Evolutionary conservation across 2,329 filamentous ascomycete genomes (phyloP).

Genomic region (Colletotrichum cordylinicola): DNA sequence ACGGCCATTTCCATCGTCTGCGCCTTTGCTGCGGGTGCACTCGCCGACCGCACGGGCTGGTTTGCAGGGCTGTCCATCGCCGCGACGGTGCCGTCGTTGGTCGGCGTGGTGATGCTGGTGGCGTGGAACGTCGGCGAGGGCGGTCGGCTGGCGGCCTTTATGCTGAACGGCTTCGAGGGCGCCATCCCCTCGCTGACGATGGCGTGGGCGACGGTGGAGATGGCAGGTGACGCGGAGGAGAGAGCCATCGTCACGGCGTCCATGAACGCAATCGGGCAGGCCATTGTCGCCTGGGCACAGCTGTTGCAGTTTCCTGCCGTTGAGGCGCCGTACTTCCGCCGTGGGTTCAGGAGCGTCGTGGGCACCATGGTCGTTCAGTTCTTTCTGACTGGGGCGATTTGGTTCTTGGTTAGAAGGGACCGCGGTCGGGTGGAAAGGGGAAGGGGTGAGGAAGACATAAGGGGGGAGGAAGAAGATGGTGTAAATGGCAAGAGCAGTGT

Average conservation of each 20-base stretch:
- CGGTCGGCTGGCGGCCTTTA: constrained; percentile 41
- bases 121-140: constrained; percentile 41
- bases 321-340: constrained; percentile 37
- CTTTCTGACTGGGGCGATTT: constrained; percentile 6
- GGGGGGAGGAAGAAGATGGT: background rate
- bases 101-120: constrained; percentile 37
- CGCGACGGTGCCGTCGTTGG: constrained; percentile 37
- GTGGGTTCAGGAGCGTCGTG: constrained; percentile 33
- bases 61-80: constrained; percentile 39
- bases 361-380: constrained; percentile 38
- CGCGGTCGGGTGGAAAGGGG: background rate
- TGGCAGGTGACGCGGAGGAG: constrained; percentile 44
- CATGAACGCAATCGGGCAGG: constrained; percentile 49
- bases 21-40: constrained; percentile 35
- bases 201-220: constrained; percentile 43
- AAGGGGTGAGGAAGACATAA: background rate
- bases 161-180: constrained; percentile 41
- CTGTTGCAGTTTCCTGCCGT: constrained; percentile 42
- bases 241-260: constrained; percentile 45
- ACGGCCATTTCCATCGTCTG: constrained; percentile 42
- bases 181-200: constrained; percentile 40
- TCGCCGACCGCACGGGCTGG: constrained; percentile 36
- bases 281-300: constrained; percentile 43
- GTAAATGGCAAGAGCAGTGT: background rate
- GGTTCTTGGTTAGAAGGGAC: constrained; percentile 3